These are phyloP conservation scores for Athelia sp. DNA, from an alignment of 1,284 basidiomycete species.

Conservation along the genomic window DNA sequence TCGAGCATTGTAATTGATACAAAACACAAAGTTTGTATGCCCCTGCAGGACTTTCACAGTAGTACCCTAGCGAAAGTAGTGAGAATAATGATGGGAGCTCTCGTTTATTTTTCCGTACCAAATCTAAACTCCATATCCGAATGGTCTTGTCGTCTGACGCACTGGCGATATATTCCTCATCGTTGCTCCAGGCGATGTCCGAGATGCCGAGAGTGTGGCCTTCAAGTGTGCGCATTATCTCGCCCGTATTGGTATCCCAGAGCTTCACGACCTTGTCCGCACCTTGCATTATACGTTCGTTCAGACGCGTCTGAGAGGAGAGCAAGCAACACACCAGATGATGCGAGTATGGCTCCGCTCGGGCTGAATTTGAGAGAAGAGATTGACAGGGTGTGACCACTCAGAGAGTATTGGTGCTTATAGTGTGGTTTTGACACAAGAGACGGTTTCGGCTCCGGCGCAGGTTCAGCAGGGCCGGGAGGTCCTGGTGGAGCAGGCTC, in stretches of 20 bases:
- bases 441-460: background rate
- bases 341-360: constrained; percentile 67
- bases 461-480: too few species aligned
- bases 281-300: constrained; percentile 44
- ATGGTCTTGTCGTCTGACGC: constrained; percentile 89
- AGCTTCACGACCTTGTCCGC: constrained; percentile 77
- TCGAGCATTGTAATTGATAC: constrained; percentile 85
- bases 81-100: constrained; percentile 1
- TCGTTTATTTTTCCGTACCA: constrained; percentile 36
- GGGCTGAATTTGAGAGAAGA: constrained; percentile 80
- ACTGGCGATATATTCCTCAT: constrained; percentile 79
- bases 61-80: constrained; percentile 38
- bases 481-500: too few species aligned
- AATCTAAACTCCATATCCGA: constrained; percentile 74
- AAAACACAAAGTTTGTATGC: constrained; percentile 94
- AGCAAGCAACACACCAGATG: constrained; percentile 48
- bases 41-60: constrained; percentile 63
- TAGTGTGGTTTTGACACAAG: constrained; percentile 30
- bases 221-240: constrained; percentile 63
- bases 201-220: constrained; percentile 82
- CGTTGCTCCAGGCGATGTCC: constrained; percentile 82
- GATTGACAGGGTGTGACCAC: constrained; percentile 69
- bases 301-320: constrained; percentile 5
- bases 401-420: constrained; percentile 46
- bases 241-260: constrained; percentile 70